Base-by-base conservation (phyloP, 2,329 filamentous ascomycete genomes). In the Sporothrix euskadiensis region DNA sequence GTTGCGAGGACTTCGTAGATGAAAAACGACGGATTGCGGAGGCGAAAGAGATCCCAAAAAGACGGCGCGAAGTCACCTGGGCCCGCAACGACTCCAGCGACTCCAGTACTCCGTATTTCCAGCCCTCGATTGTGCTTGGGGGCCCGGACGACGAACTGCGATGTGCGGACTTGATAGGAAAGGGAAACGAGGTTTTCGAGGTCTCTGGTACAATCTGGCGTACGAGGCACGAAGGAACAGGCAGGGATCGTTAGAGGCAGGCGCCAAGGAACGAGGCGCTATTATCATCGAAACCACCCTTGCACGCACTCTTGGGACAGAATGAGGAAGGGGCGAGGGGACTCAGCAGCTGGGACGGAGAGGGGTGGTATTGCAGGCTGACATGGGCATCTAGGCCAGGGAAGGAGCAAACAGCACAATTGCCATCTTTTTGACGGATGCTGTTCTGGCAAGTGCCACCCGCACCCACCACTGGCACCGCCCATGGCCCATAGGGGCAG, bases 51-150 rank as follows among this genome's bases (percentile, higher is more conserved):
- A 14, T 9, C n/a, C 12, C 6, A 47, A 66, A 26, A 66, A 39
- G 39, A 47, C 22, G n/a, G n/a, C 61, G 39, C 61, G 61, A 65
- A 30, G 39, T 44, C 61, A 30, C 61, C n/a, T 65, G 61, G 39
- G 35, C 61, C 61, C n/a, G 39, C 39, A 47, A 14, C 14, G 9
- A 14, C n/a, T n/a, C 47, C 35, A 35, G 35, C 8, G 44, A 49
- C 44, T 49, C 44, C 44, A 49, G 44, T 49, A n/a, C n/a, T n/a
- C n/a, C n/a, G n/a, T n/a, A 3, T 19, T 19, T 9, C 4, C 30
- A 19, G 56, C n/a, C 8, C 16, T 19, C 39, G 8, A 5, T 49
- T 1, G 44, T 49, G 14, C 14, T 49, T 49, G 57, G 57, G 16
- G 57, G 32, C 26, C 32, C 32, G 19, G 12, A 14, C 32, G 39